These are phyloP conservation scores for Fusarium beomiforme DNA, from an alignment of 2,329 filamentous ascomycete genomes.

Conservation along the genomic window DNA sequence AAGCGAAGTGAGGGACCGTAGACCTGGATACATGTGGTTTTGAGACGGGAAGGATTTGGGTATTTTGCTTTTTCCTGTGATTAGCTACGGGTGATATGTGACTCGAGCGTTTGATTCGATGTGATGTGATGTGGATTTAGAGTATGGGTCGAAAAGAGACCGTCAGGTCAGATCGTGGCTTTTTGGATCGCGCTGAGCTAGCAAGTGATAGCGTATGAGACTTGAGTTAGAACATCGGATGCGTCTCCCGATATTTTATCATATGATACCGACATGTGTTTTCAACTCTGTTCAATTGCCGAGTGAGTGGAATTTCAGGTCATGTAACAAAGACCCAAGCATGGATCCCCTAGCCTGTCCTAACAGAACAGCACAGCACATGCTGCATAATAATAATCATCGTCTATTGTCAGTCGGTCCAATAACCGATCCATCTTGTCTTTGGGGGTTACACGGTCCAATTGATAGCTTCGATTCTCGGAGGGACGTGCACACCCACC, in stretches of 20 bases:
- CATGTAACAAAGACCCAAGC: slow-evolving; percentile 3
- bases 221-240: not conserved
- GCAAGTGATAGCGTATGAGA: not conserved
- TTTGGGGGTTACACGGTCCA: not conserved
- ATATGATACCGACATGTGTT: not conserved
- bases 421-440: slow-evolving; percentile 6
- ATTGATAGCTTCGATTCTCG: not conserved
- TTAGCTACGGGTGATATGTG: not conserved
- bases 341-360: slow-evolving; percentile 11
- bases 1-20: not conserved
- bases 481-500: slow-evolving; percentile 22
- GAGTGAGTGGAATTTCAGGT: slow-evolving; percentile 1
- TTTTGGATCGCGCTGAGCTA: not conserved
- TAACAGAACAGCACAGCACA: slow-evolving; percentile 1
- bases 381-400: not conserved
- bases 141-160: not conserved
- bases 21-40: not conserved
- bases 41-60: not conserved
- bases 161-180: not conserved
- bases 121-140: not conserved
- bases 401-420: not conserved
- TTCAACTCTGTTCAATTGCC: slow-evolving; percentile 1
- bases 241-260: not conserved
- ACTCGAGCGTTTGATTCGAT: not conserved
- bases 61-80: not conserved